Base-by-base conservation (phyloP, 2,329 filamentous ascomycete species). In the Verticillium nonalfalfae region DNA sequence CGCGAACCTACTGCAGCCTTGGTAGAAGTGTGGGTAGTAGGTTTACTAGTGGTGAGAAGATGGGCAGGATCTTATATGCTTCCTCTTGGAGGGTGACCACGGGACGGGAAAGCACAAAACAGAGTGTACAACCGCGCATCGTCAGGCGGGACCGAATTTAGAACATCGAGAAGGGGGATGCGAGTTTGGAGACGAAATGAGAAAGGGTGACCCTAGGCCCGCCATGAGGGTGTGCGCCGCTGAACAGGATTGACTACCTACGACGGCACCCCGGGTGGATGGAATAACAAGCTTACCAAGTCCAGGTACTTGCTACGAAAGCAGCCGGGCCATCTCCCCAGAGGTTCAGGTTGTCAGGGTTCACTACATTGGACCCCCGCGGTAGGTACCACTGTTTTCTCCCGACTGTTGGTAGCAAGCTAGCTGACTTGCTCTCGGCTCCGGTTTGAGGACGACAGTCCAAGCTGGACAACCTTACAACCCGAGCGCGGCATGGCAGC, bases 151-250 rank as follows among this genome's bases (percentile, higher is more conserved):
- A 58, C 45, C 45, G 45, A n/a, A n/a, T 26, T 50, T 11, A 50
- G 45, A 50, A 15, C 45, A 18, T 50, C 45, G 45, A 50, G 45
- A 50, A 50, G 45, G 45, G 45, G 26, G 26, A 26, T 26, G 26
- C 26, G 26, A 26, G 21, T 50, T 50, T 50, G 45, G 26, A 50
- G 45, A 50, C 45, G 45, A 50, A 50, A 50, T 50, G 45, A 50
- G 45, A 50, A 50, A 50, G 45, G 45, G 18, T 50, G 45, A 50
- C 45, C 45, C 45, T 9, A 21, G 45, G n/a, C 45, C 45, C 9
- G 45, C n/a, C 26, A 39, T 35, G 39, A 58, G 57, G 57, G 57
- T 58, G 57, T 58, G 57, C 38, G 57, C 14, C 57, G 57, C 57
- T 26, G 36, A 35, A 34, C 57, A 40, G 57, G 57, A 58, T 14